Base-by-base conservation (phyloP, 2,329 filamentous ascomycete species). In the Venturia aucupariae region DNA sequence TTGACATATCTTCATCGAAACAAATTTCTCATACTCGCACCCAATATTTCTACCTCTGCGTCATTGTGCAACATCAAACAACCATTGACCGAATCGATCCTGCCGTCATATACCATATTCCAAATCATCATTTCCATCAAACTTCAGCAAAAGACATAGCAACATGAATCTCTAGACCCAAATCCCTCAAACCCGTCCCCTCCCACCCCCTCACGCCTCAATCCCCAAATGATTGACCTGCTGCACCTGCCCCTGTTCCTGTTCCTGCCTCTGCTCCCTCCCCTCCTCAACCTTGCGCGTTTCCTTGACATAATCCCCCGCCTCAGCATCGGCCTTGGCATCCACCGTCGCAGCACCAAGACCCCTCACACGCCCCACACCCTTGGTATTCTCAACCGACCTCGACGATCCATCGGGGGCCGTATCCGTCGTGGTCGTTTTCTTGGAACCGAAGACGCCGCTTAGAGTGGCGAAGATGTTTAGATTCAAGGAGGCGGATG, bases 391-490 rank as follows among this genome's bases (percentile, higher is more conserved):
- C 27, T 63, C 62, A 4, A 63, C 62, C 2, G 38, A 1, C 11
- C 10, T 24, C 15, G 19, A 13, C 10, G 42, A 55, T 4, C 61
- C 63, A 64, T 64, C 63, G 5, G 51, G 32, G 11, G 22, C 39
- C 22, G 54, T 42, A 38, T 64, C 57, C 19, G 55, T 64, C 24
- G 51, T 64, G 5, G 65, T 63, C 3, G 39, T 64, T 10, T 22
- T 62, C 19, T 61, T 60, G 30, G 41, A 27, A 19, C 17, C n/a
- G 46, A 64, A 65, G 11, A 51, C 44, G 35, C 64, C 61, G 44
- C 27, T 27, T 11, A 65, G 75, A 65, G 74, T 74, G 38, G 71
- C 76, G 48, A 73, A 75, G 19, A 76, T 75, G 72, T 66, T 77
- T 66, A 72, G 66, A 67, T 24, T 75, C 51, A 65, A 30, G 30